phyloP scores from a whole-genome alignment of 768 basidiomycete species.

The Flagelloscypha sp. region DNA sequence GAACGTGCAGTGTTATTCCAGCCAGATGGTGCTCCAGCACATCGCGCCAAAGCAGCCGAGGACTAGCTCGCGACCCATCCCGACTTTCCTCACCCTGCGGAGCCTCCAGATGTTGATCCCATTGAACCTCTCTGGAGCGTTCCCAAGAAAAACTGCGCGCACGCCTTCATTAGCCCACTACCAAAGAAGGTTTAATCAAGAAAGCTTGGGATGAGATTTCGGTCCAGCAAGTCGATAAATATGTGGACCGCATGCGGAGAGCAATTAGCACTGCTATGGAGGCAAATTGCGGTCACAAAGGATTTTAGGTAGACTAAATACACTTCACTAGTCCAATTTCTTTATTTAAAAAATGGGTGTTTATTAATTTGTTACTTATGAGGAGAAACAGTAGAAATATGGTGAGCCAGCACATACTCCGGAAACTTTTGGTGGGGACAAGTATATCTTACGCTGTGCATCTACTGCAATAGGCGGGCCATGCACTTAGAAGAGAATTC shows the following conservation, averaged over 20 bases:
- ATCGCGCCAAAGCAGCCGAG: slow-evolving; percentile 5
- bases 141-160: slow-evolving; percentile 4
- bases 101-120: slow-evolving; percentile 9
- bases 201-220: slow-evolving; percentile 7
- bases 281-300: slow-evolving; percentile 10
- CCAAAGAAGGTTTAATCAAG: slow-evolving; percentile 2
- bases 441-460: too few relatives aligned
- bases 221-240: slow-evolving; percentile 4
- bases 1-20: too few relatives aligned
- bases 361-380: too few relatives aligned
- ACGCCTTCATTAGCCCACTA: slow-evolving; percentile 1
- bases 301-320: too few relatives aligned
- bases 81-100: slow-evolving; percentile 9
- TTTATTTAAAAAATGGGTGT: too few relatives aligned
- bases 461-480: too few relatives aligned
- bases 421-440: too few relatives aligned
- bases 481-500: too few relatives aligned
- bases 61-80: slow-evolving; percentile 7
- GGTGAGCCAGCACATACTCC: too few relatives aligned
- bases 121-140: slow-evolving; percentile 9
- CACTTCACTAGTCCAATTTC: too few relatives aligned
- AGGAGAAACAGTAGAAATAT: too few relatives aligned
- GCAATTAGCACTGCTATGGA: slow-evolving; percentile 6
- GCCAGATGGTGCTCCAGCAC: slow-evolving; percentile 8
- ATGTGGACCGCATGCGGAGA: slow-evolving; percentile 5